Percentiles rank a stretch among this genome's conserved stretches.
These are phyloP conservation scores for Saraca asoca DNA, from an alignment of 331 rosid genomes.

Conservation along the genomic window DNA sequence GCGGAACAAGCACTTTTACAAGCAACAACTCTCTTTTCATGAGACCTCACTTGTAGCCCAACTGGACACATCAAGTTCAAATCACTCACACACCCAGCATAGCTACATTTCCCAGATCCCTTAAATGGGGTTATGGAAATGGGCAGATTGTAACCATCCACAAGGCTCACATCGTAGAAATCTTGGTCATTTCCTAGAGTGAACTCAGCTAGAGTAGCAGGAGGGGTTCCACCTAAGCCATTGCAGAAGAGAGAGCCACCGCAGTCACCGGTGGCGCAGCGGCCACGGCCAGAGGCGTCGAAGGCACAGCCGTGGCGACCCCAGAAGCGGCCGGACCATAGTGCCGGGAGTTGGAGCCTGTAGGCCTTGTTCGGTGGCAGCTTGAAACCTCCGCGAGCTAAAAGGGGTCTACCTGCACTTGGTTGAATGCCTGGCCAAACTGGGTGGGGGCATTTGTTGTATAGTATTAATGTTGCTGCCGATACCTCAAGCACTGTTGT, in stretches of 20 bases:
- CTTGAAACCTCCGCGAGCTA: slow-evolving; percentile 84
- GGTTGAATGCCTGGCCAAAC: slow-evolving; percentile 98
- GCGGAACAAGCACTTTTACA: slow-evolving; percentile 93
- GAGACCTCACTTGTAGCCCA: slow-evolving; percentile 77
- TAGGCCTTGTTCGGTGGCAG: slow-evolving; percentile 60
- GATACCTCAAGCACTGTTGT: slow-evolving; percentile 41
- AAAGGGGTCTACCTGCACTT: slow-evolving; percentile 72
- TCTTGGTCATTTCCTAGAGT: slow-evolving; percentile 83
- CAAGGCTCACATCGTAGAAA: slow-evolving; percentile 92
- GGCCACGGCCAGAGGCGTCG: slow-evolving; percentile 71
- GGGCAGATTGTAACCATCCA: slow-evolving; percentile 86
- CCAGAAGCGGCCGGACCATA: slow-evolving; percentile 99
- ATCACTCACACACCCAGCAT: slow-evolving; percentile 89
- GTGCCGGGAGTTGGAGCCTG: slow-evolving; percentile 63
- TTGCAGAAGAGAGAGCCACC: slow-evolving; percentile 85
- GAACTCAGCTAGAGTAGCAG: slow-evolving; percentile 86
- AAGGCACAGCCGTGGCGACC: slow-evolving; percentile 93
- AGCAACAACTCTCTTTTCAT: slow-evolving; percentile 67
- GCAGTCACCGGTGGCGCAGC: slow-evolving; percentile 92
- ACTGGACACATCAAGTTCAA: slow-evolving; percentile 89
- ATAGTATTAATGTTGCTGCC: slow-evolving; percentile 48
- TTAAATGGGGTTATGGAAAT: slow-evolving; percentile 67
- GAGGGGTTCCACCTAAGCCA: slow-evolving; percentile 86
- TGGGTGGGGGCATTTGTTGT: slow-evolving; percentile 78
- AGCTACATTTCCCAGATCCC: slow-evolving; percentile 80